Base-by-base conservation (phyloP, 2,329 filamentous ascomycete species). In the Talaromyces sp. region DNA sequence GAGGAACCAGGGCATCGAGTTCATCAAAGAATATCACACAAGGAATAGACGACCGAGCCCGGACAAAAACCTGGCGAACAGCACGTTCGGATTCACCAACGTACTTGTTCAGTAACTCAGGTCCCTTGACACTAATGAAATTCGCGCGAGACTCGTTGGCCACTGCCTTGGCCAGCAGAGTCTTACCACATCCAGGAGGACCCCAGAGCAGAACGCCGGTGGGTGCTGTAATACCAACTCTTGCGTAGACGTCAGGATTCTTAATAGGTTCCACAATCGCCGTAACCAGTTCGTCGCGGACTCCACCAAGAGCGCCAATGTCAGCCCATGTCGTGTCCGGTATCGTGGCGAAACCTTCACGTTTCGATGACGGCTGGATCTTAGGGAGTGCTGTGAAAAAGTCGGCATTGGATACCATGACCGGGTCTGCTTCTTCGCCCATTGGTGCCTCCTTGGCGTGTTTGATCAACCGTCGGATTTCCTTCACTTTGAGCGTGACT, bases 1-100 rank as follows among this genome's bases (percentile, higher is more conserved):
- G 87, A 0, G 93, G 93, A 0, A 95, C 93, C 2, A 99, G 81
- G 0, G 95, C 93, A 75, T 99, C 95, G 57, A 99, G 84, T 77
- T 99, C 95, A 73, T 99, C 95, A 71, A 99, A 98, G 83, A 99
- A 98, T 61, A 99, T 88, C 58, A 99, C 91, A 71, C 93, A 98
- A 0, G 95, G 95, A 0, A 92, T 84, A 8, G 89, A 93, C 0
- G 89, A 89, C 56, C 93, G 86, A 0, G 95, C 95, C 17, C 93
- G 88, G 64, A 88, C 86, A 75, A 99, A 99, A 0, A 98, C 89
- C 72, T 96, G 91, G 24, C 95, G 87, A 1, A 99, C 89, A 0
- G 93, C 91, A 11, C 93, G 89, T 77, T 99, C 95, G 7, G 91
- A 96, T 76, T 99, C 95, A 66, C 95, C 95, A 10, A 99, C 93